A percentile compares a stretch with the other conserved stretches of the same genome.
phyloP scores from a whole-genome alignment of 2,329 filamentous ascomycete genomes.

The Sclerotinia trifoliorum region DNA sequence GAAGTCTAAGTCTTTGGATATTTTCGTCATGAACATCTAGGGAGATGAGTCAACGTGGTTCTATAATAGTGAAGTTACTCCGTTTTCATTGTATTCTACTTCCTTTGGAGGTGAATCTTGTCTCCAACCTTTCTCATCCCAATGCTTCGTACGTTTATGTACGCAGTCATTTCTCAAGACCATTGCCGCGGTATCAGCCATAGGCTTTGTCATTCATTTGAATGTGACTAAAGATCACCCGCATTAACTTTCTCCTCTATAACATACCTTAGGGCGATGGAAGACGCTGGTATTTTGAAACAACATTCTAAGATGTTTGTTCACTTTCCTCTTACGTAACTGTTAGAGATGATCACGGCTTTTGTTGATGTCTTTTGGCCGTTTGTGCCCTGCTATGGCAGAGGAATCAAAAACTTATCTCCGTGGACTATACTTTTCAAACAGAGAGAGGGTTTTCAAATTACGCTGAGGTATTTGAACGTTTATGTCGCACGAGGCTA shows the following conservation, averaged over 20 bases:
- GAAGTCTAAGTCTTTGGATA: slow-evolving; percentile 29
- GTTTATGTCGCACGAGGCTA: slow-evolving; percentile 23
- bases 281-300: slow-evolving; percentile 39
- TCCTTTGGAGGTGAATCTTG: slow-evolving; percentile 40
- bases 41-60: slow-evolving; percentile 37
- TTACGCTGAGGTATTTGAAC: slow-evolving; percentile 31
- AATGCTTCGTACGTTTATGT: slow-evolving; percentile 35
- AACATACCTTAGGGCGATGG: slow-evolving; percentile 37
- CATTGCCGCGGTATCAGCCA: slow-evolving; percentile 54
- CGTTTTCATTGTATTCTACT: slow-evolving; percentile 41
- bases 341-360: slow-evolving; percentile 68
- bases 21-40: slow-evolving; percentile 24
- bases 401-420: slow-evolving; percentile 96
- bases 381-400: slow-evolving; percentile 69
- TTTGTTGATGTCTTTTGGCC: slow-evolving; percentile 97
- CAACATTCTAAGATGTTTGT: slow-evolving; percentile 33
- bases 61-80: slow-evolving; percentile 45
- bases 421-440: slow-evolving; percentile 77
- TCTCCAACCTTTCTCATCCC: slow-evolving; percentile 45
- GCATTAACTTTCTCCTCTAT: slow-evolving; percentile 62
- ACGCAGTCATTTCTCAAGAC: slow-evolving; percentile 46
- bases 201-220: slow-evolving; percentile 45
- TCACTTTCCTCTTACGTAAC: slow-evolving; percentile 34
- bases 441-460: slow-evolving; percentile 62
- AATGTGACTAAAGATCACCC: slow-evolving; percentile 58